Evolutionary conservation across 129 eudicot genomes (phyloP), one percentile per base, ranked within the genome.

Genomic region (Tagetes erecta): DNA sequence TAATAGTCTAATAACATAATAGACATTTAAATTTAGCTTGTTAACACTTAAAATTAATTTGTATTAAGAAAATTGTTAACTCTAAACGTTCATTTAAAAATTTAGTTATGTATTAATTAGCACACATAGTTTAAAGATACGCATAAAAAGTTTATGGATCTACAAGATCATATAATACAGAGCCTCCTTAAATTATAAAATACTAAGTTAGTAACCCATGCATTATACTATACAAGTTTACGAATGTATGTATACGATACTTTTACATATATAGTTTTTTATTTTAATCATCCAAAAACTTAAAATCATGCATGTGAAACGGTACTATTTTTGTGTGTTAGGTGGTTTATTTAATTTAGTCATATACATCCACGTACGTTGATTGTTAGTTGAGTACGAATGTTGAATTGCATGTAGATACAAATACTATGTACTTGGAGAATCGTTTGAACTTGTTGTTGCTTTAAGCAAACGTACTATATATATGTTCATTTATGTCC

Each of bases 381-480:
- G 34, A 68, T 57, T 35, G 36, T 45, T 69, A 38, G 76, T 62
- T 49, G 44, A 77, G 70, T 60, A 63, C 27, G 45, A 41, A 66
- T 31, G 52, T 41, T 37, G 73, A 55, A 39, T 1, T 20, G 27
- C 27, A 20, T 51, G 41, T 65, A 52, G 66, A 65, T 55, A 7
- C 53, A 66, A 50, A 33, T 51, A 65, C 73, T 67, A 66, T n/a
- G 73, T 42, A 76, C 64, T 76, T 67, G 74, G 74, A 76, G 30
- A 76, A 68, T 76, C 80, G 67, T 76, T 53, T 67, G 68, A 41
- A 68, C 67, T 40, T 76, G 56, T 40, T 53, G 80, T 76, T 76
- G 74, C 80, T 76, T 76, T 40, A 31, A 76, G 80, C 80, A 52
- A 76, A n/a, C 76, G 27, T 20, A 20, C 27, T 20, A 20, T 20